Conservation (phyloP, 352 stramenopile species). For the Blastocystis sp. region DNA sequence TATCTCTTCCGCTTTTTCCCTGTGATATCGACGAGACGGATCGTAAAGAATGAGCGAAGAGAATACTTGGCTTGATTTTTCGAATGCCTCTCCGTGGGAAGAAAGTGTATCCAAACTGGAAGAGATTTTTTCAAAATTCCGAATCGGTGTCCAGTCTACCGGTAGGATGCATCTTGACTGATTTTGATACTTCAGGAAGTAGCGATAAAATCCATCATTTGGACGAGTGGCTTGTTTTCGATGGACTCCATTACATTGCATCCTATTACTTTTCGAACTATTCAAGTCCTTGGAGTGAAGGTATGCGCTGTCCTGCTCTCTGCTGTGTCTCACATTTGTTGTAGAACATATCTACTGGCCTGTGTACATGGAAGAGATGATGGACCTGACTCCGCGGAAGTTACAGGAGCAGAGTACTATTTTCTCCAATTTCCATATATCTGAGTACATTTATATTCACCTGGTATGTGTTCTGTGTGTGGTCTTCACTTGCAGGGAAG, state of each 20-base stretch:
- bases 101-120: conserved; percentile 8
- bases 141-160: neutral
- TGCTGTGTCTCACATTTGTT: neutral
- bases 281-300: neutral
- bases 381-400: neutral
- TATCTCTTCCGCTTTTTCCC: neutral
- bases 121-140: conserved; percentile 13
- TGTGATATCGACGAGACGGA: neutral
- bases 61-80: conserved; percentile 54
- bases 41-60: conserved; percentile 4
- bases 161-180: neutral
- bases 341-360: conserved; percentile 11
- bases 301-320: neutral
- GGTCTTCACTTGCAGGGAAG: neutral
- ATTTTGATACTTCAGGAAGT: neutral
- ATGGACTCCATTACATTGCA: conserved; percentile 45
- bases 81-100: conserved; percentile 36
- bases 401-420: neutral
- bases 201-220: neutral
- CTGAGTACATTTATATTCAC: conserved; percentile 44
- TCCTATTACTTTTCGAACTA: conserved; percentile 15
- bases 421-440: conserved; percentile 2
- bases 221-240: neutral
- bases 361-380: conserved; percentile 35
- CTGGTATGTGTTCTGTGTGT: neutral